Conservation (phyloP, 1,284 basidiomycete genomes). For the Quambalaria eucalypti region DNA sequence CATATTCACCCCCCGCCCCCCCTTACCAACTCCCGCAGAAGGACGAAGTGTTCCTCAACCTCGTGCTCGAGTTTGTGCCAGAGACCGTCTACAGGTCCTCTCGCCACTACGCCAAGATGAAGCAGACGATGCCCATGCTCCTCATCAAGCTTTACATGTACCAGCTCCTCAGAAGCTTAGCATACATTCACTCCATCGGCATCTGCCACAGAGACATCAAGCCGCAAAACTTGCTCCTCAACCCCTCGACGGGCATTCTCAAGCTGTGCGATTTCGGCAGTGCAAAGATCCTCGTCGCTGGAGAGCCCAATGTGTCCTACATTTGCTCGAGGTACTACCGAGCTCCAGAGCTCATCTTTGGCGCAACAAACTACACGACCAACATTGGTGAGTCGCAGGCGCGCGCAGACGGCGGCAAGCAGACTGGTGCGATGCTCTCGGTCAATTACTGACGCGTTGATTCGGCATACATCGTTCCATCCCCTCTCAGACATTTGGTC, state of each 20-base stretch:
- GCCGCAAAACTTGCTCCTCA: slow-evolving; percentile 93
- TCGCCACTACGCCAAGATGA: slow-evolving; percentile 97
- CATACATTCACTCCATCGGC: slow-evolving; percentile 95
- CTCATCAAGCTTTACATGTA: slow-evolving; percentile 99
- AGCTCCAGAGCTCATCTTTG: slow-evolving; percentile 97
- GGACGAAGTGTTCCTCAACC: slow-evolving; percentile 98
- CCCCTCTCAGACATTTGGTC: slow-evolving; percentile 77
- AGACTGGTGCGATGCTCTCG: slow-evolving; percentile 6
- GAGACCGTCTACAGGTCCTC: slow-evolving; percentile 98
- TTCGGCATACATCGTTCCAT: background rate
- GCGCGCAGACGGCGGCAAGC: background rate
- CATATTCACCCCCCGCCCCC: slow-evolving; percentile 14
- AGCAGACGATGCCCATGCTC: slow-evolving; percentile 98
- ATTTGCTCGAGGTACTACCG: slow-evolving; percentile 99
- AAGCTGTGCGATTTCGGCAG: slow-evolving; percentile 99
- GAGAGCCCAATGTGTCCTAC: slow-evolving; percentile 98
- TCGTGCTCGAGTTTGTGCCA: slow-evolving; percentile 97
- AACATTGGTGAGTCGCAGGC: slow-evolving; percentile 70
- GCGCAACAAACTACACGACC: slow-evolving; percentile 99
- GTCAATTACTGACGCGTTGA: slow-evolving; percentile 1
- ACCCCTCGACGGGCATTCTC: slow-evolving; percentile 88
- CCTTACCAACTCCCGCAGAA: no score
- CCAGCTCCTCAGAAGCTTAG: slow-evolving; percentile 89
- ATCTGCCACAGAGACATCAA: slow-evolving; percentile 90
- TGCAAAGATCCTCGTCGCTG: slow-evolving; percentile 93